Evolutionary conservation across 371 early-diverging fungal species (phyloP), one percentile per base, ranked within the genome.

Genomic region (Chytridiales sp.): DNA sequence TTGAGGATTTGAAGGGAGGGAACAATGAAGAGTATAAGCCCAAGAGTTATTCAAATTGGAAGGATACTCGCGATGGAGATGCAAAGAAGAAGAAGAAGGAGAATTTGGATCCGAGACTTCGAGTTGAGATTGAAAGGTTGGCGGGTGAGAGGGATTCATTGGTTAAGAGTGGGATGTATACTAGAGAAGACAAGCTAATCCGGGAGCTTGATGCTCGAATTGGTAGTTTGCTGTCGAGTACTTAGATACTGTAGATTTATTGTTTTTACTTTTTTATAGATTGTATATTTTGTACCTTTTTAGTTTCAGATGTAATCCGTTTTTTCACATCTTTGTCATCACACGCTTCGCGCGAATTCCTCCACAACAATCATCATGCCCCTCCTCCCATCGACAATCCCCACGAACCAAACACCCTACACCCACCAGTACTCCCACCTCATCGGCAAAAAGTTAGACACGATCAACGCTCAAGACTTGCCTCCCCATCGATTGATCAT

Each of bases 161-260:
- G 52, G 47, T 79, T 3, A 51, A 60, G 26, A 66, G 67, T 11
- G 77, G 77, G 4, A 42, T 77, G 17, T 79, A 79, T 49, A 66
- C 59, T 17, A 19, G 62, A 21, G 66, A 70, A n/a, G 80, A 79
- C 59, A 42, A 49, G 41, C 49, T 77, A 53, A 66, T 79, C 4
- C 59, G 69, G 19, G 76, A 78, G 59, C 35, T 78, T 32, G 76
- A 73, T 22, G 38, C 42, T 11, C 46, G 74, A 17, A 68, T 74
- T 19, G 39, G 54, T n/a, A 41, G 54, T 42, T 40, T 74, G 54
- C 39, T 70, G 21, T 22, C 48, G 21, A 6, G 30, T 21, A 8
- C 11, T 27, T 48, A 38, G 38, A 38, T 9, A 9, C 11, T 38
- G 8, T 38, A 8, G 17, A 9, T 9, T 38, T 38, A 17, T 17